Percentiles rank a stretch among this genome's conserved stretches.
phyloP scores from a whole-genome alignment of 495 filamentous ascomycete species.

The Penicillium coprophilum region DNA sequence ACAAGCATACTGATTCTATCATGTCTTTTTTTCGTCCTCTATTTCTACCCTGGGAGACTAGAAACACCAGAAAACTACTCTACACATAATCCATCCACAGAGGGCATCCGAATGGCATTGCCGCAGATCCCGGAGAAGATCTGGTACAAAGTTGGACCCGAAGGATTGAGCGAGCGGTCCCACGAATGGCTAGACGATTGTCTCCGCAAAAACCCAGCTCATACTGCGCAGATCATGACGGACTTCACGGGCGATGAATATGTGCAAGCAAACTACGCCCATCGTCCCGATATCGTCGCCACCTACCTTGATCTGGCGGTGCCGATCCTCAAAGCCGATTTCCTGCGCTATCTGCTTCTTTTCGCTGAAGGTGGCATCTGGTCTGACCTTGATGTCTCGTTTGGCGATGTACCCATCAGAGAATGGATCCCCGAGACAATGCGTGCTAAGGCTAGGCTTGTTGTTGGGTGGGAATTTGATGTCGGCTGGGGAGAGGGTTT shows the following conservation, averaged over 20 bases:
- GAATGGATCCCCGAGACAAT: not conserved
- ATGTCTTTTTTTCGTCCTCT: slow-evolving; percentile 8
- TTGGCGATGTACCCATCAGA: slow-evolving; percentile 3
- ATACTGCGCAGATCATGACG: slow-evolving; percentile 4
- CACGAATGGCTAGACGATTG: not conserved
- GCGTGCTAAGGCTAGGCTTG: not conserved
- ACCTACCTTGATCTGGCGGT: not conserved
- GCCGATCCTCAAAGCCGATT: slow-evolving; percentile 8
- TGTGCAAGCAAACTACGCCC: not conserved
- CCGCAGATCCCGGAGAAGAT: slow-evolving; percentile 6
- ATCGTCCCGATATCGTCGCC: slow-evolving; percentile 6
- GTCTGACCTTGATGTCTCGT: slow-evolving; percentile 7
- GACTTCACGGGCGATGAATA: slow-evolving; percentile 8
- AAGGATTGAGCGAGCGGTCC: not conserved
- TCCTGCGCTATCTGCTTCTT: slow-evolving; percentile 7
- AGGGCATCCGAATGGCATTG: not conserved
- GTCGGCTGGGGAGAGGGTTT: slow-evolving; percentile 4
- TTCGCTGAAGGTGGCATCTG: slow-evolving; percentile 3
- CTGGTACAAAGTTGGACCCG: slow-evolving; percentile 8
- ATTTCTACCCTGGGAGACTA: not conserved
- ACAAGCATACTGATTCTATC: not conserved
- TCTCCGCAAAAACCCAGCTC: slow-evolving; percentile 4
- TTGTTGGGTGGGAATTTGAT: slow-evolving; percentile 11
- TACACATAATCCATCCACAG: not conserved
- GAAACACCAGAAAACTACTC: not conserved